Conservation (phyloP, 2,329 filamentous ascomycete genomes). For the Aquanectria penicillioides region DNA sequence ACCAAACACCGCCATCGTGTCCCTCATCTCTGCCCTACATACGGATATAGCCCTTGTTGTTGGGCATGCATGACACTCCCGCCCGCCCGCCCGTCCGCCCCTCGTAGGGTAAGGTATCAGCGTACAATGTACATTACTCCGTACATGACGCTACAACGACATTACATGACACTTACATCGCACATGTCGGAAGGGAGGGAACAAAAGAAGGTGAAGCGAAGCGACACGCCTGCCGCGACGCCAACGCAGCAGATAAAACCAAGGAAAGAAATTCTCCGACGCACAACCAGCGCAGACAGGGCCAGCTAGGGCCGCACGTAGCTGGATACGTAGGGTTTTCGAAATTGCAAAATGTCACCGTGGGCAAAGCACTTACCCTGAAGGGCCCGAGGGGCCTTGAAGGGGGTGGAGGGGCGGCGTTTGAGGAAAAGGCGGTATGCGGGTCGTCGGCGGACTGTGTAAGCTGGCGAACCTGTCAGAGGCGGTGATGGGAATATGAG, state of each 20-base stretch:
- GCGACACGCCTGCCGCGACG: neutral
- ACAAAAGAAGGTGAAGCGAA: slow-evolving; percentile 4
- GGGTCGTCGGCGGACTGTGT: neutral
- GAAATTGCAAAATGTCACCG: no score
- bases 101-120: neutral
- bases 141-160: no score
- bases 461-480: neutral
- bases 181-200: neutral
- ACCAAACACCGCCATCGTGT: neutral
- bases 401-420: neutral
- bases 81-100: neutral
- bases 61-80: slow-evolving; percentile 18
- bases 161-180: no score
- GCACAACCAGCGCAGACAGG: slow-evolving; percentile 27
- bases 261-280: slow-evolving; percentile 12
- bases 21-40: neutral
- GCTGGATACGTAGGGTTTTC: no score
- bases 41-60: slow-evolving; percentile 5
- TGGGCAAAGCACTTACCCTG: neutral
- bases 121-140: no score
- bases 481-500: slow-evolving; percentile 8
- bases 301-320: slow-evolving; percentile 16
- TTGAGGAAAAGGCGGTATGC: slow-evolving; percentile 21
- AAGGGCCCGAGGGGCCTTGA: neutral
- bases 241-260: slow-evolving; percentile 16